A percentile compares a stretch with the other conserved stretches of the same genome.
These are phyloP conservation scores for Lichtheimia hyalospora DNA, from an alignment of 371 early-diverging fungal species.

Conservation along the genomic window DNA sequence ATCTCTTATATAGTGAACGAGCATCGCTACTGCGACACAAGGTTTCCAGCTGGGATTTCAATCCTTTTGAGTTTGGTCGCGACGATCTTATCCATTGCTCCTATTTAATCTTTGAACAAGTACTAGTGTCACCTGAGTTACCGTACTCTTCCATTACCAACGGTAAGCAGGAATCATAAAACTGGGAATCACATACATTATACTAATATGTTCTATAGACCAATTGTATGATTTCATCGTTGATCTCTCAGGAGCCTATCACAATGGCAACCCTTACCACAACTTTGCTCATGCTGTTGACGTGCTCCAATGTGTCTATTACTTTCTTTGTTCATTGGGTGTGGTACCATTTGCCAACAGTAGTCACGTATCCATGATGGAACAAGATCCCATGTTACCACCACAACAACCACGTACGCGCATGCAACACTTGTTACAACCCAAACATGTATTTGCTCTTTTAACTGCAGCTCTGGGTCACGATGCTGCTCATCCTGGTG, in stretches of 20 bases:
- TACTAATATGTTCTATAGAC: constrained; percentile 18
- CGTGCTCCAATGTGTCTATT: constrained; percentile 79
- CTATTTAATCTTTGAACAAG: constrained; percentile 64
- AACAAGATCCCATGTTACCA: not conserved
- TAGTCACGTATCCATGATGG: not conserved
- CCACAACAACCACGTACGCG: not conserved
- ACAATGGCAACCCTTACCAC: constrained; percentile 79
- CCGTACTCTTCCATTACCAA: constrained; percentile 47
- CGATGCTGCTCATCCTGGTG: constrained; percentile 85
- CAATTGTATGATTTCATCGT: constrained; percentile 61
- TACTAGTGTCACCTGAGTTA: constrained; percentile 56
- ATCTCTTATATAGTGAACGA: constrained; percentile 26
- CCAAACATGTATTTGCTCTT: constrained; percentile 69
- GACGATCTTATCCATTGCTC: constrained; percentile 69
- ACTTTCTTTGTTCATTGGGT: constrained; percentile 65
- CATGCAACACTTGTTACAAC: constrained; percentile 46
- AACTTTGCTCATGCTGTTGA: constrained; percentile 87
- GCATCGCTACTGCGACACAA: constrained; percentile 38
- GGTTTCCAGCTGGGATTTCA: constrained; percentile 70
- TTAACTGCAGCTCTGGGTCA: constrained; percentile 84
- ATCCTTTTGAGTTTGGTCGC: constrained; percentile 61
- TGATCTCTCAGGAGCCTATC: constrained; percentile 64
- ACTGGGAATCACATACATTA: not conserved
- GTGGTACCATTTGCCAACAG: constrained; percentile 25
- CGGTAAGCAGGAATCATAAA: constrained; percentile 33